A percentile compares a stretch with the other conserved stretches of the same genome.
These are phyloP conservation scores for Eucalyptus regnans DNA, from an alignment of 345 rosid species.

Conservation along the genomic window DNA sequence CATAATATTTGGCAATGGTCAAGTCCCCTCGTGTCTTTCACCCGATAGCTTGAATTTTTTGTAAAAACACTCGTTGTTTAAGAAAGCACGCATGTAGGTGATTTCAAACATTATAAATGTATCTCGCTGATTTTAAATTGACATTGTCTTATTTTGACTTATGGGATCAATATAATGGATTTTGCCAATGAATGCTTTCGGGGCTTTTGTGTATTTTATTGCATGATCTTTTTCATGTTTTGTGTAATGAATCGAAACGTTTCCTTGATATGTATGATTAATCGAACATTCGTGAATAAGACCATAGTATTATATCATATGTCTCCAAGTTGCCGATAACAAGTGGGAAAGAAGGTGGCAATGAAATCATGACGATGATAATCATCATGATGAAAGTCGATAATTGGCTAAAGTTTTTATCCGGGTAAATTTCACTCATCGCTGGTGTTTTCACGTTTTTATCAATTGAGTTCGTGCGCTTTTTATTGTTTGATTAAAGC, in stretches of 20 bases:
- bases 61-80: fast-evolving
- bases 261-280: neutral
- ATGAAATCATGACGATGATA: neutral
- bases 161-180: neutral
- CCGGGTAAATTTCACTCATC: neutral
- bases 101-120: neutral
- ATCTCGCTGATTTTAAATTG: neutral
- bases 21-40: neutral
- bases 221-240: neutral
- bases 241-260: neutral
- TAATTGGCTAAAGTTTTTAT: neutral
- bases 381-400: neutral
- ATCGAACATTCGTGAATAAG: neutral
- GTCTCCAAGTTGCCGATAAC: neutral
- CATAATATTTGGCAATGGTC: too few relatives aligned
- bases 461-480: neutral
- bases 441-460: neutral
- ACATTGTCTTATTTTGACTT: neutral
- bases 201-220: neutral
- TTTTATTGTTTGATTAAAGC: neutral
- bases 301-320: neutral
- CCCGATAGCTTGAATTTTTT: neutral
- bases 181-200: neutral
- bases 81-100: neutral
- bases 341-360: neutral